phyloP scores from a whole-genome alignment of 1,139 yeast species.

The Candida sojae region DNA sequence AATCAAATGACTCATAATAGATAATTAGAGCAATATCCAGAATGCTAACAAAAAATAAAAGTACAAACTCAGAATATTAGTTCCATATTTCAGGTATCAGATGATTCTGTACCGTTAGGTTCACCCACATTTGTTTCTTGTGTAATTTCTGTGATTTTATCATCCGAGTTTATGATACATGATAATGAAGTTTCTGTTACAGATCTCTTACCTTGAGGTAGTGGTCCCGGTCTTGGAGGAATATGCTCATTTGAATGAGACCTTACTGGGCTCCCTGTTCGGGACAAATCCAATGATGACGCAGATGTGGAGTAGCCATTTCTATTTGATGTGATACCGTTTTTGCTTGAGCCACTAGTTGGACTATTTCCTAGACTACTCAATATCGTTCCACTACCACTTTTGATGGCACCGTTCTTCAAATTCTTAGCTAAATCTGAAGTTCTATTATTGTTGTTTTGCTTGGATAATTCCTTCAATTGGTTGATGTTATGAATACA shows the following conservation, averaged over 20 bases:
- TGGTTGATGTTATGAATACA: conserved; percentile 73
- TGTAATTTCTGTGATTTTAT: conserved; percentile 9
- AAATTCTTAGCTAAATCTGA: conserved; percentile 51
- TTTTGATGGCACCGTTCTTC: conserved; percentile 37
- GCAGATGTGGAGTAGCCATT: conserved; percentile 14
- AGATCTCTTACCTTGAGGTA: conserved; percentile 30
- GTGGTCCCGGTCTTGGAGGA: conserved; percentile 29
- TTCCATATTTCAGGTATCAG: too few relatives aligned
- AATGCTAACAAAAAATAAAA: too few relatives aligned
- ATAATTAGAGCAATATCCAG: too few relatives aligned
- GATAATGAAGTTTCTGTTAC: conserved; percentile 31
- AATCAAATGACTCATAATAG: too few relatives aligned
- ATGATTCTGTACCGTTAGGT: too few relatives aligned
- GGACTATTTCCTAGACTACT: conserved; percentile 9
- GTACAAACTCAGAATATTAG: too few relatives aligned
- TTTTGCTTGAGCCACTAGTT: conserved; percentile 9
- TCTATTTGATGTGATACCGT: conserved; percentile 10
- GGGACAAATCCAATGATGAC: conserved; percentile 6
- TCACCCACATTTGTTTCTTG: background rate
- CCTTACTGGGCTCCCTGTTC: conserved; percentile 23
- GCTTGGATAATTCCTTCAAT: conserved; percentile 55
- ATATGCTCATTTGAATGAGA: conserved; percentile 29
- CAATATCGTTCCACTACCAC: conserved; percentile 5
- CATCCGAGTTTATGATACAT: conserved; percentile 2
- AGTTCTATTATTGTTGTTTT: conserved; percentile 46